phyloP scores from a whole-genome alignment of 495 filamentous ascomycete genomes.

The Neurospora tetrasperma region DNA sequence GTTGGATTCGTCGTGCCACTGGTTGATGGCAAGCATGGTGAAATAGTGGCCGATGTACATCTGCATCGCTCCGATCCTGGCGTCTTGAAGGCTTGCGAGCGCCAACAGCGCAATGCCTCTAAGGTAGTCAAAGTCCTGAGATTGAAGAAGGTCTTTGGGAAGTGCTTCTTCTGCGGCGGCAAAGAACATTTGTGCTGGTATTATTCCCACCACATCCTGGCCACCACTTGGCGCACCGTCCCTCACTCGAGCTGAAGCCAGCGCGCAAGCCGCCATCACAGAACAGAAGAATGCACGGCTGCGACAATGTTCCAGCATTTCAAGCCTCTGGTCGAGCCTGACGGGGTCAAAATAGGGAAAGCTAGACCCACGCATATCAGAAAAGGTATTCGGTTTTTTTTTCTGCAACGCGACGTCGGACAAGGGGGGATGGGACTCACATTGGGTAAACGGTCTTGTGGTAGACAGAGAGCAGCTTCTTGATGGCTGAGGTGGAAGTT shows the following conservation, averaged over 20 bases:
- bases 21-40: slow-evolving; percentile 33
- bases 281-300: slow-evolving; percentile 36
- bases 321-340: slow-evolving; percentile 27
- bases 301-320: slow-evolving; percentile 29
- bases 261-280: slow-evolving; percentile 40
- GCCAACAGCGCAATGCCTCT: slow-evolving; percentile 37
- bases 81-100: slow-evolving; percentile 38
- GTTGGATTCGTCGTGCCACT: slow-evolving; percentile 38
- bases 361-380: not conserved
- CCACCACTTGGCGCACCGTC: slow-evolving; percentile 31
- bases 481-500: slow-evolving; percentile 6
- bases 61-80: slow-evolving; percentile 37
- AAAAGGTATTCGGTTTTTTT: not conserved
- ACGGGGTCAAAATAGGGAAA: slow-evolving; percentile 41
- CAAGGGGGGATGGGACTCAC: slow-evolving; percentile 3
- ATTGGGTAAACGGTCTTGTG: slow-evolving; percentile 35
- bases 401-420: not conserved
- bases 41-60: slow-evolving; percentile 39
- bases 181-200: slow-evolving; percentile 37
- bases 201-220: slow-evolving; percentile 10
- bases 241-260: slow-evolving; percentile 34
- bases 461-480: slow-evolving; percentile 31
- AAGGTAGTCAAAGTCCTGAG: slow-evolving; percentile 34
- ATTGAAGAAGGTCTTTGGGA: slow-evolving; percentile 22
- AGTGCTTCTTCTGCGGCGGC: slow-evolving; percentile 34